Conservation (phyloP, 169 alveolate genomes). For the Plasmodium blacklocki region DNA sequence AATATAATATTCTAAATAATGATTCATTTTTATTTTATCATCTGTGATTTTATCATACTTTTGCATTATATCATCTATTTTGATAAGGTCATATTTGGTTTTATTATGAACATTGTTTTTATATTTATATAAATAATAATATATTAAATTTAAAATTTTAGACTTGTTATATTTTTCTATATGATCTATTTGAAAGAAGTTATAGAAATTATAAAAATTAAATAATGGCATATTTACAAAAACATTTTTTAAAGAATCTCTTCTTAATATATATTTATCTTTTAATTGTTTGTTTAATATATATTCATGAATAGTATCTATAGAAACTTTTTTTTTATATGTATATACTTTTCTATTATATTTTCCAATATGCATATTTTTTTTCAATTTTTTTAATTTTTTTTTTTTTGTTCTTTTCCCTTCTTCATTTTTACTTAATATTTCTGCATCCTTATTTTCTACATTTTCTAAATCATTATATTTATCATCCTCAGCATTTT, state of each 20-base stretch:
- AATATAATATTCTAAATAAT: conserved; percentile 57
- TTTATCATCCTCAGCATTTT: not conserved
- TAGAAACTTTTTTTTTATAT: conserved; percentile 43
- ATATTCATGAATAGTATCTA: conserved; percentile 59
- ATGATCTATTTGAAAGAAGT: conserved; percentile 75
- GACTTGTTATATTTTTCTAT: conserved; percentile 69
- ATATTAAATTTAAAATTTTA: conserved; percentile 69
- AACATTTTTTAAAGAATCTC: conserved; percentile 71
- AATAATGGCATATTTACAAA: conserved; percentile 69
- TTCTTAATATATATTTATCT: conserved; percentile 56
- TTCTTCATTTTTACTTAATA: not conserved
- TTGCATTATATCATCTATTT: conserved; percentile 28
- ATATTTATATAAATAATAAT: conserved; percentile 69
- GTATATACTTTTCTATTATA: conserved; percentile 62
- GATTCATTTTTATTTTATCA: conserved; percentile 65
- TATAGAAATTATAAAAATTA: conserved; percentile 74
- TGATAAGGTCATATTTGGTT: conserved; percentile 46
- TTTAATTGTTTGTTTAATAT: conserved; percentile 38
- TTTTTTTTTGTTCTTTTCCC: conserved; percentile 20
- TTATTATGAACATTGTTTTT: conserved; percentile 38
- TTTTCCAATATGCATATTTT: conserved; percentile 75
- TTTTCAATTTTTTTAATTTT: conserved; percentile 53
- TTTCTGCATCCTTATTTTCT: not conserved
- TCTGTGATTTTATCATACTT: conserved; percentile 45
- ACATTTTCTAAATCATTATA: not conserved